Base-by-base conservation (phyloP, 2,329 filamentous ascomycete species). In the Alternaria ethzedia region DNA sequence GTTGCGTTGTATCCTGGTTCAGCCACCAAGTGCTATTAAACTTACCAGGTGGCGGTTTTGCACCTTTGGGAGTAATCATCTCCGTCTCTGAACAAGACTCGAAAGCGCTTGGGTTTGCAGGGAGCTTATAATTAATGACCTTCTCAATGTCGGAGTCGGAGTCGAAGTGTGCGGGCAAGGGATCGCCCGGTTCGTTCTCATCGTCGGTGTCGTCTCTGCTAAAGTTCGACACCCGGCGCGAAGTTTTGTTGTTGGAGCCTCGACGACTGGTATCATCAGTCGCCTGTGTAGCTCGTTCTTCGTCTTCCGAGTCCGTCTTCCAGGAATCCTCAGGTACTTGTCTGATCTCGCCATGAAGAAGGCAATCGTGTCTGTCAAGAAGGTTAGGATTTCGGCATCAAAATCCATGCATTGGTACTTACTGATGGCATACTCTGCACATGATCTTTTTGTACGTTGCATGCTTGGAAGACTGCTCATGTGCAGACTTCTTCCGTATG, bases 1-100 rank as follows among this genome's bases (percentile, higher is more conserved):
- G 82, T 65, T 88, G 84, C 4, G 84, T 86, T 50, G 82, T 80
- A 11, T 86, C 67, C 25, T 70, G 68, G 5, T 57, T 50, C 10
- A 63, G 30, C 72, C 72, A 76, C 61, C 67, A 75, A 15, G 52
- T 59, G 12, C 51, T 43, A 25, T 66, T 69, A 50, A 73, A 70
- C 26, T 66, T 61, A 21, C 67, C 57, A 13, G 55, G 49, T 21
- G 55, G 67, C 49, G 68, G 65, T 43, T 56, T 61, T 11, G 50
- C 30, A 15, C 54, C 55, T 28, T 57, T 61, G 11, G 45, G 26
- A 3, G 32, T 10, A 25, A 55, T 47, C 46, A 52, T 47, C 6
- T 63, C 46, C 10, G 49, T 44, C n/a, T 60, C 47, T 10, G 51
- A 20, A 12, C 67, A 49, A 10, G 51, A 20, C n/a, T 60, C 59